These are phyloP conservation scores for Saturnispora ahearnii DNA, from an alignment of 805 yeast genomes.

Conservation along the genomic window DNA sequence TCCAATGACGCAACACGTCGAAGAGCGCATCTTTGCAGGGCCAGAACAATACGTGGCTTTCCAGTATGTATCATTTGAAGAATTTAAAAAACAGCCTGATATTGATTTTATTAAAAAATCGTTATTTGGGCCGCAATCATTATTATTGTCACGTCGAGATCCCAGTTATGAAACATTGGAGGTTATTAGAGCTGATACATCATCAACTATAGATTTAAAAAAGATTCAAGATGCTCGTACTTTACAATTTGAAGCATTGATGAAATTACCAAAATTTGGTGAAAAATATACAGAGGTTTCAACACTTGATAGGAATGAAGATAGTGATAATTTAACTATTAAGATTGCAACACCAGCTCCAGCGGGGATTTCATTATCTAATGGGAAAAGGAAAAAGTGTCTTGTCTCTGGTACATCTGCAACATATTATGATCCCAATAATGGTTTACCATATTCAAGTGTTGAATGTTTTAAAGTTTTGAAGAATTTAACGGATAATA, in stretches of 20 bases:
- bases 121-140: slow-evolving; percentile 58
- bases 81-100: slow-evolving; percentile 30
- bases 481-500: slow-evolving; percentile 48
- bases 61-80: slow-evolving; percentile 45
- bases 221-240: slow-evolving; percentile 20
- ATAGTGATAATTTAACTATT: slow-evolving; percentile 35
- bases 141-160: slow-evolving; percentile 42
- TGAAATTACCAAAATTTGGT: slow-evolving; percentile 56
- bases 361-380: slow-evolving; percentile 61
- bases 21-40: slow-evolving; percentile 41
- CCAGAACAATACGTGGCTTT: slow-evolving; percentile 56
- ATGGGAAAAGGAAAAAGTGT: slow-evolving; percentile 59
- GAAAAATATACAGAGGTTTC: slow-evolving; percentile 36
- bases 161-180: slow-evolving; percentile 40
- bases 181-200: slow-evolving; percentile 23
- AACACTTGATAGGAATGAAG: slow-evolving; percentile 35
- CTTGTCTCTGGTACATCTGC: slow-evolving; percentile 72
- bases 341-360: slow-evolving; percentile 65
- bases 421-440: slow-evolving; percentile 76
- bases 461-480: slow-evolving; percentile 68
- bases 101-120: slow-evolving; percentile 27
- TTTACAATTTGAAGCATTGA: slow-evolving; percentile 33
- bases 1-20: slow-evolving; percentile 1
- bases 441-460: slow-evolving; percentile 79
- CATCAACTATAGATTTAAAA: slow-evolving; percentile 21